A percentile compares a stretch with the other conserved stretches of the same genome.
phyloP scores from a whole-genome alignment of 495 filamentous ascomycete species.

The Podospora fimiseda region DNA sequence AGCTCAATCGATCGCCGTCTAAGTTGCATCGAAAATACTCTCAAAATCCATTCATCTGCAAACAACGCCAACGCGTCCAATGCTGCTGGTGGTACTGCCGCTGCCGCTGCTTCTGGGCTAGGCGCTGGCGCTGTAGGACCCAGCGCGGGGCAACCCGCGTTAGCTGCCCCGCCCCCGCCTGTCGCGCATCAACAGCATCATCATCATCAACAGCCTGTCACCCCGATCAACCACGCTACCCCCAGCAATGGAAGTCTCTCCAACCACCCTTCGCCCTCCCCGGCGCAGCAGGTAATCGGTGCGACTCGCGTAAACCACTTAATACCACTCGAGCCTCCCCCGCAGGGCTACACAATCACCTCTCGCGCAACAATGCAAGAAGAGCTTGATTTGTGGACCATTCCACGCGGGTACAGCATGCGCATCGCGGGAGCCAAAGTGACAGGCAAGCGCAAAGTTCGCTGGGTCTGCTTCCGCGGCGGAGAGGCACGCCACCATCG shows the following conservation, averaged over 20 bases:
- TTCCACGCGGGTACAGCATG: conserved; percentile 35
- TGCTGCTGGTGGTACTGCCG: neutral
- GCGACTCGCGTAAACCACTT: neutral
- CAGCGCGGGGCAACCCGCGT: neutral
- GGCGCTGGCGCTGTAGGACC: neutral
- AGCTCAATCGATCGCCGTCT: conserved; percentile 31
- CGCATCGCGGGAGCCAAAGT: conserved; percentile 34
- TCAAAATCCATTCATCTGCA: conserved; percentile 9
- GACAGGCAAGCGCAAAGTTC: conserved; percentile 31
- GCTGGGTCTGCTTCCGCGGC: conserved; percentile 34
- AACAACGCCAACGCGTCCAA: conserved; percentile 1
- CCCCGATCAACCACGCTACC: neutral
- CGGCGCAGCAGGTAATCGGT: neutral
- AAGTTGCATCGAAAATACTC: conserved; percentile 23
- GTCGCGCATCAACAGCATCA: neutral
- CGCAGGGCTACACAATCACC: conserved; percentile 26
- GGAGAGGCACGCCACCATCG: conserved; percentile 32
- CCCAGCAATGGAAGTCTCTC: neutral
- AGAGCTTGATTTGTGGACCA: conserved; percentile 30
- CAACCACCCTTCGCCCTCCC: conserved; percentile 1
- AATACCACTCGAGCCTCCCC: conserved; percentile 29
- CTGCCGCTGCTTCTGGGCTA: neutral
- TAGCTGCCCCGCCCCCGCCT: neutral
- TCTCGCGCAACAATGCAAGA: conserved; percentile 31
- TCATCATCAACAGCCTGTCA: neutral